Evolutionary conservation across 164 flowering plant genomes (phyloP).

Genomic region (Nelumbo lutea): DNA sequence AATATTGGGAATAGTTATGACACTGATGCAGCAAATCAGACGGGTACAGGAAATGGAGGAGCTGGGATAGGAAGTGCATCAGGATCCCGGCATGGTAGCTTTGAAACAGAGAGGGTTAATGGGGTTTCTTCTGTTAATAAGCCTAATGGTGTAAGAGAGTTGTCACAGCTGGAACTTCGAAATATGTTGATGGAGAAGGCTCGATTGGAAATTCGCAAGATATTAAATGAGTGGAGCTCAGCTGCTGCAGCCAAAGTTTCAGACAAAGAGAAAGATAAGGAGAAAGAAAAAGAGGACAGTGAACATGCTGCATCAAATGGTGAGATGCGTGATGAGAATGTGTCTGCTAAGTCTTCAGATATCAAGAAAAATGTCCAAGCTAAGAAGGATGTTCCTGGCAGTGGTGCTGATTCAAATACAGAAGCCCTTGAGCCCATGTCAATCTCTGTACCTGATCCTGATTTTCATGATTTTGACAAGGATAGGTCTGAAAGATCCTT

Average conservation of each 20-base stretch:
- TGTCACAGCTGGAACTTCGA: conserved; percentile 25
- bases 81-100: conserved; percentile 17
- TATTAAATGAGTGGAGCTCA: conserved; percentile 25
- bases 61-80: conserved; percentile 13
- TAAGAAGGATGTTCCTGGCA: background rate
- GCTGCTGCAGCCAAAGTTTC: conserved; percentile 4
- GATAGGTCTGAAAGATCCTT: conserved; percentile 16
- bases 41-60: conserved; percentile 17
- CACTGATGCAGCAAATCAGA: conserved; percentile 13
- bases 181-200: conserved; percentile 44
- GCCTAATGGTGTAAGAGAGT: conserved; percentile 17
- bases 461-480: conserved; percentile 41
- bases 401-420: background rate
- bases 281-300: background rate
- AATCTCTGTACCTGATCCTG: conserved; percentile 30
- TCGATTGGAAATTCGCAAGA: conserved; percentile 29
- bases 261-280: conserved; percentile 6
- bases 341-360: background rate
- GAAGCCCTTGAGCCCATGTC: background rate
- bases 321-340: background rate
- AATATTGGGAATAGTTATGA: conserved; percentile 10
- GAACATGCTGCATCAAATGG: background rate
- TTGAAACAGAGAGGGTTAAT: conserved; percentile 13
- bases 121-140: conserved; percentile 13
- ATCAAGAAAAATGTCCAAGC: background rate